These are phyloP conservation scores for Aspergillus cejpii DNA, from an alignment of 2,329 filamentous ascomycete species.

Conservation along the genomic window DNA sequence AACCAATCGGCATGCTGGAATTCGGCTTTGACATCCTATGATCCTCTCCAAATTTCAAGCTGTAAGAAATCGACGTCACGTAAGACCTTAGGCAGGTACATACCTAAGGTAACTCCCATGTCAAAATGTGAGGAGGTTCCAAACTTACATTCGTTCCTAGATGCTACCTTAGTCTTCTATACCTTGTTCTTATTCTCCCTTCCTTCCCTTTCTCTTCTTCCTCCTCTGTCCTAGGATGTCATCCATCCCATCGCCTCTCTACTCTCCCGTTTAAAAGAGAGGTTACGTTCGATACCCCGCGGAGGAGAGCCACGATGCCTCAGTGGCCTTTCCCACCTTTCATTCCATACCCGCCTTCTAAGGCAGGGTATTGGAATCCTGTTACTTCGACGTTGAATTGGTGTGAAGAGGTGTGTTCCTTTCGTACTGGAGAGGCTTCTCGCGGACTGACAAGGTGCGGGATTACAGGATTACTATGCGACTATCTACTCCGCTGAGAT, in stretches of 20 bases:
- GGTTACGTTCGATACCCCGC: neutral
- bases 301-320: conserved; percentile 21
- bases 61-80: conserved; percentile 6
- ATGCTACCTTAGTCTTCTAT: too few relatives aligned
- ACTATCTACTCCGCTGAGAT: conserved; percentile 71
- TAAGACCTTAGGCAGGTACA: neutral
- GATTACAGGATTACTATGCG: conserved; percentile 62
- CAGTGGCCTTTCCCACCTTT: conserved; percentile 26
- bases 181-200: neutral
- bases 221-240: neutral
- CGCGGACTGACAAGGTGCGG: neutral
- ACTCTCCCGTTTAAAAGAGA: neutral
- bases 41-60: neutral
- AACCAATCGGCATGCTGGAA: conserved; percentile 7
- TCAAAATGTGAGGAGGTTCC: too few relatives aligned
- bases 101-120: neutral
- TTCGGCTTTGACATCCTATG: neutral
- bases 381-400: conserved; percentile 69
- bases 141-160: too few relatives aligned
- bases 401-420: conserved; percentile 63
- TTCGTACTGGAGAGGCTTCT: neutral
- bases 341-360: conserved; percentile 43
- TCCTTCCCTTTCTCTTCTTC: neutral
- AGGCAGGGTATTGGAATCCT: conserved; percentile 59
- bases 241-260: neutral